These are phyloP conservation scores for Skeletonema grethae DNA, from an alignment of 108 stramenopile genomes.

Conservation along the genomic window DNA sequence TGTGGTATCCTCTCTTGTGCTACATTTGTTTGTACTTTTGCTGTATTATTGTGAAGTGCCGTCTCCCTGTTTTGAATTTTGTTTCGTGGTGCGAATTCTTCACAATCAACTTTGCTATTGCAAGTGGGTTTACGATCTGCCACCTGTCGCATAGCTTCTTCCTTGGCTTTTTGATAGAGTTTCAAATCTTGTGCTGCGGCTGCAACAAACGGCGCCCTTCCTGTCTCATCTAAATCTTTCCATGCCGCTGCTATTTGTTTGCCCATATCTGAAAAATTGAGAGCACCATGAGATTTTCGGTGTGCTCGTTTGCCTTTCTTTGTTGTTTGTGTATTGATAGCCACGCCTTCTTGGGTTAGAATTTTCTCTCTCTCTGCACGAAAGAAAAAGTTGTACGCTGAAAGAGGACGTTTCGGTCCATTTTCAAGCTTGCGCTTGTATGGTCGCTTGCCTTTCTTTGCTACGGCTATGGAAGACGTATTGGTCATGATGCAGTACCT, in stretches of 20 bases:
- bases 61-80: neutral
- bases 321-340: neutral
- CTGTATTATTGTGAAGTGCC: neutral
- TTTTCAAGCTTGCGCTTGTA: constrained; percentile 6
- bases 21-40: neutral
- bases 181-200: constrained; percentile 51
- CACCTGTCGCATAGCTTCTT: neutral
- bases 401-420: neutral
- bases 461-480: neutral
- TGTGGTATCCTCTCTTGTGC: neutral
- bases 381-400: constrained; percentile 6
- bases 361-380: neutral
- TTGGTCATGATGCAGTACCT: neutral
- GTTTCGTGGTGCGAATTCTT: neutral
- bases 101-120: neutral
- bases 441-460: neutral
- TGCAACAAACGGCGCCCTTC: constrained; percentile 48
- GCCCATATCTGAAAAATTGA: constrained; percentile 45
- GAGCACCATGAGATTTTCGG: constrained; percentile 4
- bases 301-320: constrained; percentile 10
- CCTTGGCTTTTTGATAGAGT: constrained; percentile 29
- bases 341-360: neutral
- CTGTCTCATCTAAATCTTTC: constrained; percentile 50
- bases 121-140: neutral
- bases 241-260: constrained; percentile 66